Conservation (phyloP, 768 basidiomycete species). For the Leccinum incarnatum region DNA sequence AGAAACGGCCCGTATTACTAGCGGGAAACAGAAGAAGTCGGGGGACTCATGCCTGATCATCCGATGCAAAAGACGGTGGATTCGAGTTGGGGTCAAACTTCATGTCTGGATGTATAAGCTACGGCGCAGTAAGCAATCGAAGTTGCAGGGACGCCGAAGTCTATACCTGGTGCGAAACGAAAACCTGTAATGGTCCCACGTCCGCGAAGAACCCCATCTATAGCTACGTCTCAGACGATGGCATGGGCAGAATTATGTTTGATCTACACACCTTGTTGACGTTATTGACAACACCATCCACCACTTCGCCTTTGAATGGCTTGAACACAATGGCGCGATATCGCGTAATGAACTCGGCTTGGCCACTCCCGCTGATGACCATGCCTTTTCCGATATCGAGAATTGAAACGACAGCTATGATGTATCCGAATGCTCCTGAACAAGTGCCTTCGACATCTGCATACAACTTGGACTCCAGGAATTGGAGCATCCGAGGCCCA, state of each 20-base stretch:
- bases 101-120: constrained; percentile 95
- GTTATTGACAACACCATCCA: constrained; percentile 93
- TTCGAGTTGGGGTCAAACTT: constrained; percentile 94
- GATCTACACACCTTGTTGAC: constrained; percentile 79
- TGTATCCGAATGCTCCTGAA: constrained; percentile 91
- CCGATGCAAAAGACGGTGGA: constrained; percentile 93
- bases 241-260: not conserved
- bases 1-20: not conserved
- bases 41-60: constrained; percentile 63
- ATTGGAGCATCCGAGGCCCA: constrained; percentile 91
- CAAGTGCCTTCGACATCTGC: constrained; percentile 98
- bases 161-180: constrained; percentile 89
- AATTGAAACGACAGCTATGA: constrained; percentile 89
- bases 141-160: constrained; percentile 21
- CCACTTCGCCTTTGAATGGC: constrained; percentile 99
- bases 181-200: constrained; percentile 90
- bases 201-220: constrained; percentile 99
- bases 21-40: not conserved
- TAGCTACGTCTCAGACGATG: not conserved
- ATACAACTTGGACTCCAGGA: constrained; percentile 90
- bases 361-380: constrained; percentile 87
- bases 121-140: constrained; percentile 7
- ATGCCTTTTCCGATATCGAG: constrained; percentile 91
- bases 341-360: constrained; percentile 92
- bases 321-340: constrained; percentile 99